These are phyloP conservation scores for Fusarium concolor DNA, from an alignment of 2,329 filamentous ascomycete species.

Conservation along the genomic window DNA sequence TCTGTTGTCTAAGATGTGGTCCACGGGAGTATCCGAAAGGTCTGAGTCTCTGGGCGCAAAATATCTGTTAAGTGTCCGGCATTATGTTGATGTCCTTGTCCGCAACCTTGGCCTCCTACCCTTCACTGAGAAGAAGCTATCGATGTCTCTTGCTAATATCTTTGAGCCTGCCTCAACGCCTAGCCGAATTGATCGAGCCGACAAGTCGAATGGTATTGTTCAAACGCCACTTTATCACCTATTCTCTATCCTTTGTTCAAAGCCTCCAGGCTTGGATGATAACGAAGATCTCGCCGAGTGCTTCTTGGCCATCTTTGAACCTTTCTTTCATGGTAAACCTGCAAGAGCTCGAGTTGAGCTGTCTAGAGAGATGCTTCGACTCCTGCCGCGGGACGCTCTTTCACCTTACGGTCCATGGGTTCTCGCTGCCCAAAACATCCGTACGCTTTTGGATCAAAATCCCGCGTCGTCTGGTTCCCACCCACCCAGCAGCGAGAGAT, in stretches of 20 bases:
- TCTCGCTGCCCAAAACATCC: constrained; percentile 61
- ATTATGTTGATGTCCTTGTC: constrained; percentile 62
- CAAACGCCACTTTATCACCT: constrained; percentile 75
- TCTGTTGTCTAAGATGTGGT: constrained; percentile 77
- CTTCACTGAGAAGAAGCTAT: constrained; percentile 71
- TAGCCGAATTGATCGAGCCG: constrained; percentile 65
- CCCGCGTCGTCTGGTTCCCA: constrained; percentile 35
- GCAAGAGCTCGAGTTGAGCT: constrained; percentile 59
- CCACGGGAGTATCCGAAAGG: constrained; percentile 51
- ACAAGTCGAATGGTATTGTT: constrained; percentile 62
- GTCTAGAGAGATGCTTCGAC: constrained; percentile 63
- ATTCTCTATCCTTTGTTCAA: constrained; percentile 68
- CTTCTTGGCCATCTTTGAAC: constrained; percentile 64
- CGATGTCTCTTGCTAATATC: constrained; percentile 62
- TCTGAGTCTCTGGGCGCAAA: constrained; percentile 59
- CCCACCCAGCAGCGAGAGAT: constrained; percentile 51
- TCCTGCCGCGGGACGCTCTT: constrained; percentile 58
- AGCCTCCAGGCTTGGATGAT: constrained; percentile 61
- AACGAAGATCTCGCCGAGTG: constrained; percentile 59
- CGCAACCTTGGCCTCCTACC: constrained; percentile 67
- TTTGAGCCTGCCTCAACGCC: constrained; percentile 75
- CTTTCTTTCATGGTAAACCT: constrained; percentile 67
- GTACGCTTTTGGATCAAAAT: constrained; percentile 54
- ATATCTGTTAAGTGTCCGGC: constrained; percentile 66
- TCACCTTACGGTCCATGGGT: constrained; percentile 64